A percentile compares a stretch with the other conserved stretches of the same genome.
Conservation (phyloP, 108 stramenopile species). For the Cylindrotheca fusiformis region DNA sequence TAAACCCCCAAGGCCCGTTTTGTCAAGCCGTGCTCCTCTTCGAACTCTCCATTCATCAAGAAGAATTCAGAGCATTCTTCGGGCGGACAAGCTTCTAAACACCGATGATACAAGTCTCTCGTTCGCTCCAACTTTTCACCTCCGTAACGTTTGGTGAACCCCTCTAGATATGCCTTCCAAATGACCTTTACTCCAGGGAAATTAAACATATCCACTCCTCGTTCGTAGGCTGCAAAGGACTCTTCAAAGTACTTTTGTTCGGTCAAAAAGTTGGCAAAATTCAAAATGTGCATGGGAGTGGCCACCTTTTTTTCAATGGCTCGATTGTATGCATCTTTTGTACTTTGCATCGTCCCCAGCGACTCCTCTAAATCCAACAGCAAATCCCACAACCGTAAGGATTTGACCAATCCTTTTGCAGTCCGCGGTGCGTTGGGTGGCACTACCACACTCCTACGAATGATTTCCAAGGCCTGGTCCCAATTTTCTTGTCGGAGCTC, state of each 20-base stretch:
- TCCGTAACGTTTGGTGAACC: slow-evolving; percentile 88
- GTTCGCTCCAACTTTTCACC: slow-evolving; percentile 93
- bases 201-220: slow-evolving; percentile 88
- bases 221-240: slow-evolving; percentile 86
- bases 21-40: slow-evolving; percentile 93
- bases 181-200: slow-evolving; percentile 89
- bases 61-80: slow-evolving; percentile 89
- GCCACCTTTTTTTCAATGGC: slow-evolving; percentile 92
- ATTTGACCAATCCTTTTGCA: slow-evolving; percentile 52
- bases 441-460: slow-evolving; percentile 53
- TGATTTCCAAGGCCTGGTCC: slow-evolving; percentile 86
- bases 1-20: slow-evolving; percentile 91
- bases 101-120: slow-evolving; percentile 94
- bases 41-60: slow-evolving; percentile 89
- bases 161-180: slow-evolving; percentile 87
- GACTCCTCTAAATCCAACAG: slow-evolving; percentile 97
- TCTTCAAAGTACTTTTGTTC: slow-evolving; percentile 96
- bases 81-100: slow-evolving; percentile 79
- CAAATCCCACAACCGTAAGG: slow-evolving; percentile 88
- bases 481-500: slow-evolving; percentile 89
- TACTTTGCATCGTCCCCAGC: slow-evolving; percentile 89
- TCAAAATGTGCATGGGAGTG: slow-evolving; percentile 92
- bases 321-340: slow-evolving; percentile 94
- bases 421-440: slow-evolving; percentile 30
- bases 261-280: slow-evolving; percentile 90